A percentile compares a stretch with the other conserved stretches of the same genome.
Conservation (phyloP, 495 filamentous ascomycete genomes). For the Hypoxylon lienhwacheense region DNA sequence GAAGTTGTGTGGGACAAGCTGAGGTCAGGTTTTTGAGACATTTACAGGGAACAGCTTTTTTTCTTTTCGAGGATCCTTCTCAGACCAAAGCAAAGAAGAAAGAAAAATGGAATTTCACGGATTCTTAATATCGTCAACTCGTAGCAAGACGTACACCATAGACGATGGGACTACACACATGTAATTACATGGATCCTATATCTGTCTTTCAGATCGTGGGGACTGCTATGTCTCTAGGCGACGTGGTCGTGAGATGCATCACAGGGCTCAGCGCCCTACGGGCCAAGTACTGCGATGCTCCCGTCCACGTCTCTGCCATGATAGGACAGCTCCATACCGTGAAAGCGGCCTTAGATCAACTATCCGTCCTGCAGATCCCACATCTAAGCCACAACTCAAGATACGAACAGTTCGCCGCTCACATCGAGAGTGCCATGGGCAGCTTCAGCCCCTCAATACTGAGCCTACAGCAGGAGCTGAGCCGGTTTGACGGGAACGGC, state of each 20-base stretch:
- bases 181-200: constrained; percentile 2
- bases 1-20: too few species aligned
- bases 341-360: constrained; percentile 4
- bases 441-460: neutral
- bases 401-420: neutral
- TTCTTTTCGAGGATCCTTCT: too few species aligned
- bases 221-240: constrained; percentile 8
- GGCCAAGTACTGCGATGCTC: constrained; percentile 8
- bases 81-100: too few species aligned
- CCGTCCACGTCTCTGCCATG: constrained; percentile 5
- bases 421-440: neutral
- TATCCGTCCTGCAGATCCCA: neutral
- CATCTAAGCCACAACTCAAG: neutral
- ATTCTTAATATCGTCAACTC: too few species aligned
- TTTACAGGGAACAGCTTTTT: too few species aligned
- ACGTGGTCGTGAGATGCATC: constrained; percentile 17
- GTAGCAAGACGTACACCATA: neutral
- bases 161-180: neutral
- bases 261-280: neutral
- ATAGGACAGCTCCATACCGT: constrained; percentile 12
- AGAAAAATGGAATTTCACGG: too few species aligned
- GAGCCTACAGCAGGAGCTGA: neutral
- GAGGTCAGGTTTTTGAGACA: too few species aligned
- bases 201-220: constrained; percentile 13
- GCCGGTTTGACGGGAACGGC: neutral